Evolutionary conservation across 148 eudicot species (phyloP), one percentile per base, ranked within the genome.

Genomic region (Rhododendron mucronatum): DNA sequence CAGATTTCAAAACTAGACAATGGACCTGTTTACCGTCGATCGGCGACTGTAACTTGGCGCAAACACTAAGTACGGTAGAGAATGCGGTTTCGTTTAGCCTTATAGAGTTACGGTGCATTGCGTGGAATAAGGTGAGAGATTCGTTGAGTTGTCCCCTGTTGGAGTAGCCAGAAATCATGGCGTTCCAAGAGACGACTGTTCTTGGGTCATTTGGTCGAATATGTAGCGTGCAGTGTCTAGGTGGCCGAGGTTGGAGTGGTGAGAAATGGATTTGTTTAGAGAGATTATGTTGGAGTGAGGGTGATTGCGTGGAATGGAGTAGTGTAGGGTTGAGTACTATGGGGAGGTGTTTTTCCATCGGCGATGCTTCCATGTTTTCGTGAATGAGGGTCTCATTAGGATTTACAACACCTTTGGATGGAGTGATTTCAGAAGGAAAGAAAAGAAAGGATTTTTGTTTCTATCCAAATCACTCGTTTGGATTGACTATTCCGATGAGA

Each of bases 161-260:
- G 63, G 92, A 91, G 76, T 91, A 92, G 13, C 91, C 93, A 69
- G 92, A 69, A 21, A 92, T 87, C 90, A 92, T 89, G 23, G 86
- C 86, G 87, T 90, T 92, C 92, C 92, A 92, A 10, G 93, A 87
- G n/a, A 89, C 92, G 75, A 87, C 89, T 5, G 90, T 87, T 89
- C 93, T 10, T 55, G 45, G 13, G 88, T 87, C 95, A 93, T 90
- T 87, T 80, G 73, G 84, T 93, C 95, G 84, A 93, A 93, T 88
- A 93, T 13, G 8, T 89, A 73, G 55, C 92, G 95, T 4, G 93
- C 95, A 71, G 71, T 45, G 6, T 77, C 81, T 3, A 93, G 84
- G 8, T 89, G 65, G 8, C 92, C 92, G 23, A 69, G 75, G 83
- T 86, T 81, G 5, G 82, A 84, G 12, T 15, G 28, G 0, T 28